Evolutionary conservation across 805 yeast genomes (phyloP).

Genomic region (Lachancea sp.): DNA sequence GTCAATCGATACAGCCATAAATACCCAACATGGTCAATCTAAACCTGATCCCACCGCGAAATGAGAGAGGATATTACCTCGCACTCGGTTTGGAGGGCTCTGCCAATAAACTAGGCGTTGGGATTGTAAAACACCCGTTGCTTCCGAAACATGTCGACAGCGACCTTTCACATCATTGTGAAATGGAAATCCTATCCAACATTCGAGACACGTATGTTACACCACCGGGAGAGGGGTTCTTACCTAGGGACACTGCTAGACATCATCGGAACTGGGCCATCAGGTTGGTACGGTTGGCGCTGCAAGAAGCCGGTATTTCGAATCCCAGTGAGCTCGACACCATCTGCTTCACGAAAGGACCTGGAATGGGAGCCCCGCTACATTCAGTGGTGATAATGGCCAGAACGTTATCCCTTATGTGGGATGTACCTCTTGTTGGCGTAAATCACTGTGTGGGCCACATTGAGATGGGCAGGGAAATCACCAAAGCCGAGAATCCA

Average conservation of each 20-base stretch:
- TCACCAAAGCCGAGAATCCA: conserved; percentile 96
- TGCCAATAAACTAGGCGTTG: conserved; percentile 94
- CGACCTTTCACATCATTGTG: conserved; percentile 45
- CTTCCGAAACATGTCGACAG: conserved; percentile 36
- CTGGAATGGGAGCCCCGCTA: conserved; percentile 99
- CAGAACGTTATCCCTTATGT: conserved; percentile 69
- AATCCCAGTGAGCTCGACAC: conserved; percentile 53
- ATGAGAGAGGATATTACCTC: conserved; percentile 41
- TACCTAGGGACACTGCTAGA: conserved; percentile 94
- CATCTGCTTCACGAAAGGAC: conserved; percentile 94
- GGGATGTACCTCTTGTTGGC: conserved; percentile 83
- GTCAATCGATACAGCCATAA: background rate
- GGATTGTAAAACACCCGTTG: conserved; percentile 68
- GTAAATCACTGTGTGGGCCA: conserved; percentile 98
- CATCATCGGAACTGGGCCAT: conserved; percentile 96
- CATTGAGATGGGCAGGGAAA: conserved; percentile 98
- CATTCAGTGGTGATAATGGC: conserved; percentile 93
- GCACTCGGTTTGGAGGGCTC: conserved; percentile 96
- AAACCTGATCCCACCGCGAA: conserved; percentile 26
- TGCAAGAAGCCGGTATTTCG: conserved; percentile 51
- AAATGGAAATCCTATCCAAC: conserved; percentile 77
- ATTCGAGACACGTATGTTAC: conserved; percentile 91
- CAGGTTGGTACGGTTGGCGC: conserved; percentile 59
- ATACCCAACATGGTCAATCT: conserved; percentile 32
- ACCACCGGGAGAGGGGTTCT: conserved; percentile 97